Evolutionary conservation across 139 green algal species (phyloP).

Genomic region (Picochlorum sp.): DNA sequence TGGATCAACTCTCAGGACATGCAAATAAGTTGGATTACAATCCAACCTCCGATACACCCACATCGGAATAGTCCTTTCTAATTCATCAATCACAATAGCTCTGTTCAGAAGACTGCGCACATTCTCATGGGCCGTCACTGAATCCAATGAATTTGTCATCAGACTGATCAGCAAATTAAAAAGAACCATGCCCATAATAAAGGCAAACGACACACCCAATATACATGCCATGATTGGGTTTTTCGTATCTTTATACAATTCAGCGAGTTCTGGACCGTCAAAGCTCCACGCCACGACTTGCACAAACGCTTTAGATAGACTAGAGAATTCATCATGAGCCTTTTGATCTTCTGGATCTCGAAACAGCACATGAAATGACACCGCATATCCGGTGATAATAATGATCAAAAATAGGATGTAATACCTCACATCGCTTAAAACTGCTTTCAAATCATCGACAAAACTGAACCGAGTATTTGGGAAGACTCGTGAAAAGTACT

Average conservation of each 20-base stretch:
- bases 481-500: slow-evolving; percentile 40
- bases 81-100: slow-evolving; percentile 42
- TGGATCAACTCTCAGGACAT: slow-evolving; percentile 15
- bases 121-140: slow-evolving; percentile 26
- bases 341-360: slow-evolving; percentile 19
- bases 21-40: background rate
- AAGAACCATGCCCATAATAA: slow-evolving; percentile 30
- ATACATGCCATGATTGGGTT: slow-evolving; percentile 7
- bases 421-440: slow-evolving; percentile 11
- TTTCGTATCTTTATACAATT: slow-evolving; percentile 1
- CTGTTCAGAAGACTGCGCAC: slow-evolving; percentile 22
- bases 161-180: slow-evolving; percentile 44
- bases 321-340: slow-evolving; percentile 10
- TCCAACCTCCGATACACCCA: slow-evolving; percentile 6
- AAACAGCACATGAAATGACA: slow-evolving; percentile 48
- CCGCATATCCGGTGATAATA: slow-evolving; percentile 36
- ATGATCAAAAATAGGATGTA: slow-evolving; percentile 38
- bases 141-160: slow-evolving; percentile 33
- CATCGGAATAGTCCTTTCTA: slow-evolving; percentile 36
- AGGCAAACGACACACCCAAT: slow-evolving; percentile 4
- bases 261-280: background rate
- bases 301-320: slow-evolving; percentile 7
- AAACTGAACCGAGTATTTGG: slow-evolving; percentile 34
- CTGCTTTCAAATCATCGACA: slow-evolving; percentile 25
- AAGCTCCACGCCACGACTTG: background rate